Percentiles rank a stretch among this genome's conserved stretches.
phyloP scores from a whole-genome alignment of 108 stramenopile genomes.

The Pseudonitzschia pungens region DNA sequence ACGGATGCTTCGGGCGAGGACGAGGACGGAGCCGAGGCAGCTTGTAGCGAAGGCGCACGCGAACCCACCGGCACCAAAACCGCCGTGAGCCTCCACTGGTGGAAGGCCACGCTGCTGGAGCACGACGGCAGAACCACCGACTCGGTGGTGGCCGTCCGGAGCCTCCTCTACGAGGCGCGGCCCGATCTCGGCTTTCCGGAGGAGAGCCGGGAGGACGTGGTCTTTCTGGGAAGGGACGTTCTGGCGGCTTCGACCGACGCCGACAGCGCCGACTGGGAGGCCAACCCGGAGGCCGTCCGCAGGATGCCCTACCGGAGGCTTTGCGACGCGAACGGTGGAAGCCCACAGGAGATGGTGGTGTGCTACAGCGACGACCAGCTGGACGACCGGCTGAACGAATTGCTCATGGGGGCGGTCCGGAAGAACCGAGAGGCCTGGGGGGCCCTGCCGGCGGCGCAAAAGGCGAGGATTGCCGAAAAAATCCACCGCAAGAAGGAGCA shows the following conservation, averaged over 20 bases:
- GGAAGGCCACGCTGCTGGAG: conserved; percentile 50
- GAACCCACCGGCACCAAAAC: no score
- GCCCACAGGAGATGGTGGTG: background rate
- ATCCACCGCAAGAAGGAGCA: conserved; percentile 43
- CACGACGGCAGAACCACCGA: conserved; percentile 50
- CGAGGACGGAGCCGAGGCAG: background rate
- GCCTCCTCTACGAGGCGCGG: conserved; percentile 48
- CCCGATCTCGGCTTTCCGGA: conserved; percentile 56
- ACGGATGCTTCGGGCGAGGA: background rate
- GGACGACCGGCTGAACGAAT: conserved; percentile 41
- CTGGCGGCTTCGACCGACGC: conserved; percentile 28
- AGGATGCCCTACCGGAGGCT: conserved; percentile 11
- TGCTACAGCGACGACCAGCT: conserved; percentile 32
- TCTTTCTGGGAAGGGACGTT: conserved; percentile 45
- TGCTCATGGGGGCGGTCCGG: conserved; percentile 30
- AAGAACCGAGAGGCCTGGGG: conserved; percentile 37
- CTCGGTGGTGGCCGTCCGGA: conserved; percentile 50
- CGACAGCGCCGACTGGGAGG: background rate
- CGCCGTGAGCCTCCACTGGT: conserved; percentile 43
- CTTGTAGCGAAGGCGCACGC: conserved; percentile 9
- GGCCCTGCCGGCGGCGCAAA: conserved; percentile 29
- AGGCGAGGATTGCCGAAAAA: conserved; percentile 44
- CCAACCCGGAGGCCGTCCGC: background rate
- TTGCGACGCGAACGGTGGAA: background rate
- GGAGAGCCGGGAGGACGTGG: conserved; percentile 51